Evolutionary conservation across 495 filamentous ascomycete genomes (phyloP), one percentile per base, ranked within the genome.

Genomic region (Xylaria scruposa): DNA sequence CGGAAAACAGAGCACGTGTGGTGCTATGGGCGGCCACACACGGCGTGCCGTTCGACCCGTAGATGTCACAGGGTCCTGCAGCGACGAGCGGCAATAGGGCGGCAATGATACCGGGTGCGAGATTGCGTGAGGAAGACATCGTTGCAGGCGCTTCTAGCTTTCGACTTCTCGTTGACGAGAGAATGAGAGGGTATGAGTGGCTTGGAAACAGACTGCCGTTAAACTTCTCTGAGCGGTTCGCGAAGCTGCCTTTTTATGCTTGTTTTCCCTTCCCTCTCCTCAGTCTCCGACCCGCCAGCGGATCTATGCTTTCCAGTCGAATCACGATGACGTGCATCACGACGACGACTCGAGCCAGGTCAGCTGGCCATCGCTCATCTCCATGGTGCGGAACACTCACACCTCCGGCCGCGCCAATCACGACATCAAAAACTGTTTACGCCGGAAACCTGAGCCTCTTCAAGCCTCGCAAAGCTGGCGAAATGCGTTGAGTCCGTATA

Each of bases 1-100:
- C 31, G 19, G 29, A 59, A 36, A 59, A 59, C 56, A 59, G 56
- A 59, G 56, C 56, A 10, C 56, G 56, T 19, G 56, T 59, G 15
- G 56, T 59, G 56, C 56, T 59, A 33, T 59, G 56, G 56, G 56
- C 56, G 29, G 56, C 56, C 10, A 59, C 56, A 59, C 56, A 59
- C 1, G 56, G 56, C 56, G 56, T 38, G 29, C 56, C 56, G 56
- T 59, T 59, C 15, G 56, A 59, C 9, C 56, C 56, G 56, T 59
- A 59, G 56, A 59, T 59, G 31, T 59, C 56, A 31, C 56, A 59
- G 31, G 56, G 56, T 5, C 56, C 56, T 59, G 56, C 56, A 17
- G 56, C 31, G 15, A 31, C 56, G 17, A 59, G 31, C 56, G 56
- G 56, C 56, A 59, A 19, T 31, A 59, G 56, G 29, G 56, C 29